Evolutionary conservation across 805 yeast genomes (phyloP).

Genomic region (Candida fluviatilis): DNA sequence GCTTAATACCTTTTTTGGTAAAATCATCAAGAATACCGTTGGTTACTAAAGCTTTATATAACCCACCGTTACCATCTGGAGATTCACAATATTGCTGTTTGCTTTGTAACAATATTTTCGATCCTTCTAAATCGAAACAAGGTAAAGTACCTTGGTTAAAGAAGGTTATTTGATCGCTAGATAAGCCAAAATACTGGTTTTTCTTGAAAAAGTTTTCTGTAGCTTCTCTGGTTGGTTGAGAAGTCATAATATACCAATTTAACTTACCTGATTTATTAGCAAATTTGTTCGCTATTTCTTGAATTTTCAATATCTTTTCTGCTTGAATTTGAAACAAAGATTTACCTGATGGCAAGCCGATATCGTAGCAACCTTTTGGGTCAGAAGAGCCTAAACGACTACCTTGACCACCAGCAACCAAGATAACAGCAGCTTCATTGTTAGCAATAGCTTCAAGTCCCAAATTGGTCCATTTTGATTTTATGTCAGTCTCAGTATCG

Average conservation of each 20-base stretch:
- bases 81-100: slow-evolving; percentile 63
- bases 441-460: slow-evolving; percentile 69
- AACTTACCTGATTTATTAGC: slow-evolving; percentile 7
- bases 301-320: slow-evolving; percentile 69
- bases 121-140: slow-evolving; percentile 70
- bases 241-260: slow-evolving; percentile 90
- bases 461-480: slow-evolving; percentile 35
- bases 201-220: slow-evolving; percentile 69
- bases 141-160: slow-evolving; percentile 97
- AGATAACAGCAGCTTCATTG: slow-evolving; percentile 79
- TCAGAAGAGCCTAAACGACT: slow-evolving; percentile 83
- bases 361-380: slow-evolving; percentile 94
- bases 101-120: slow-evolving; percentile 60
- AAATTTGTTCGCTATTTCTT: slow-evolving; percentile 44
- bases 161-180: slow-evolving; percentile 56
- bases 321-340: slow-evolving; percentile 91
- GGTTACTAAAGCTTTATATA: slow-evolving; percentile 74
- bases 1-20: slow-evolving; percentile 64
- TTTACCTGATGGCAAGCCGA: slow-evolving; percentile 78
- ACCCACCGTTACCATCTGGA: slow-evolving; percentile 98
- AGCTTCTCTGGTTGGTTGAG: slow-evolving; percentile 73
- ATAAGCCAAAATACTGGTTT: slow-evolving; percentile 69
- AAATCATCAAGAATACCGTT: slow-evolving; percentile 69
- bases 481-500: slow-evolving; percentile 30
- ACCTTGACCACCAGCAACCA: slow-evolving; percentile 99